Evolutionary conservation across 331 rosid genomes (phyloP).

Genomic region (Rosa hybrid): DNA sequence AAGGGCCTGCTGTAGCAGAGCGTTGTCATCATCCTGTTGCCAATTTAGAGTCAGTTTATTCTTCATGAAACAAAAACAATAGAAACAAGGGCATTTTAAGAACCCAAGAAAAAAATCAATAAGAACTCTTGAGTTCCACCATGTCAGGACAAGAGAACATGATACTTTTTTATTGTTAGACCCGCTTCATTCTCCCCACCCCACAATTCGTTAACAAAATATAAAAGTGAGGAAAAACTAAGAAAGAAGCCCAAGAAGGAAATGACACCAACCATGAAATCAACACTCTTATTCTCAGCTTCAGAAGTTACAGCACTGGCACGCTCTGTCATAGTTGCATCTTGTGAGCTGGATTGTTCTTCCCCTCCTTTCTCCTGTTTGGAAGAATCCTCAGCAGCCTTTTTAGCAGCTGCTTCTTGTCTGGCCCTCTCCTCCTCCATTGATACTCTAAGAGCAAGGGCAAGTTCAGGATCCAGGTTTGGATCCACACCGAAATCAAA

Average conservation of each 20-base stretch:
- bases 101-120: not conserved
- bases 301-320: conserved; percentile 60
- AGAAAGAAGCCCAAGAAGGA: not conserved
- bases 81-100: not conserved
- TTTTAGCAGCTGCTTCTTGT: conserved; percentile 99
- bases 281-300: conserved; percentile 67
- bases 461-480: conserved; percentile 97
- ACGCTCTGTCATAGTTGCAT: conserved; percentile 83
- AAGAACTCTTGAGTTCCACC: not conserved
- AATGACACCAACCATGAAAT: conserved; percentile 42
- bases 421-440: conserved; percentile 99
- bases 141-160: not conserved
- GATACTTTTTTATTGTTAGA: not conserved
- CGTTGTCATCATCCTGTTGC: conserved; percentile 80
- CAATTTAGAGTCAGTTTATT: conserved; percentile 4
- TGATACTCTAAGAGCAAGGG: conserved; percentile 98
- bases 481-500: conserved; percentile 99
- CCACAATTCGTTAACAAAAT: not conserved
- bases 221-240: not conserved
- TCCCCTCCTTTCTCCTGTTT: conserved; percentile 81
- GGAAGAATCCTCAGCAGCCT: conserved; percentile 84
- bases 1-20: conserved; percentile 94
- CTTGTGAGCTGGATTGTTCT: conserved; percentile 71
- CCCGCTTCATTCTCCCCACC: not conserved
- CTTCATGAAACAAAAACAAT: not conserved